These are phyloP conservation scores for Aureobasidium uvarum DNA, from an alignment of 2,329 filamentous ascomycete genomes.

Conservation along the genomic window DNA sequence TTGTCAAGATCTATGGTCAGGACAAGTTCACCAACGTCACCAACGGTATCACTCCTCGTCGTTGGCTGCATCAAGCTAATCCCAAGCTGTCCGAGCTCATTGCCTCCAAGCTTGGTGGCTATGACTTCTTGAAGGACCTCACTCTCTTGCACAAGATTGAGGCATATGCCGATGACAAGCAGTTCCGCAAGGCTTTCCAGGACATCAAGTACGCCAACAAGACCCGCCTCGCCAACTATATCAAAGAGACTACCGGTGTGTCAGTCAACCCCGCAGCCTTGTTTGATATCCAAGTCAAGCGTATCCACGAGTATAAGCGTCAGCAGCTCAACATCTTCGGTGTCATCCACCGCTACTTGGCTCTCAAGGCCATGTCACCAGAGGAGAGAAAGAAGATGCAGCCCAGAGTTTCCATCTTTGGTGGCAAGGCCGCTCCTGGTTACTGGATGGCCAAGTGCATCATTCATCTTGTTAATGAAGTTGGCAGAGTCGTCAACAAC, in stretches of 20 bases:
- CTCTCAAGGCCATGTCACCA: slow-evolving; percentile 78
- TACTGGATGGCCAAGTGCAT: slow-evolving; percentile 99
- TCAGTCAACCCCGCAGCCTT: slow-evolving; percentile 82
- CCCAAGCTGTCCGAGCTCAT: slow-evolving; percentile 89
- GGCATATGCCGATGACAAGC: slow-evolving; percentile 76
- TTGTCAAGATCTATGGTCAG: slow-evolving; percentile 88
- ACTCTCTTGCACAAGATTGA: slow-evolving; percentile 85
- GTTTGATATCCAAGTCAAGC: slow-evolving; percentile 98
- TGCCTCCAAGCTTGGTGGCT: slow-evolving; percentile 78
- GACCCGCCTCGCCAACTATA: slow-evolving; percentile 84
- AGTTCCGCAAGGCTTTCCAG: slow-evolving; percentile 90
- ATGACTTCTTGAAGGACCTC: slow-evolving; percentile 86
- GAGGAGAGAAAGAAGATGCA: slow-evolving; percentile 83
- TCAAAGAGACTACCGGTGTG: slow-evolving; percentile 76
- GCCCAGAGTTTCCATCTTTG: slow-evolving; percentile 92
- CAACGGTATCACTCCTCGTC: slow-evolving; percentile 92
- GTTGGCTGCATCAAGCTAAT: slow-evolving; percentile 98
- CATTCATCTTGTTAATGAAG: slow-evolving; percentile 93
- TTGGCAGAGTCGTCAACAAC: slow-evolving; percentile 85
- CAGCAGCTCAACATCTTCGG: slow-evolving; percentile 86
- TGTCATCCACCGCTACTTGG: slow-evolving; percentile 90
- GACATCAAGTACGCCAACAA: slow-evolving; percentile 98
- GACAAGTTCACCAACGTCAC: slow-evolving; percentile 99
- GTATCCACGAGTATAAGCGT: slow-evolving; percentile 98
- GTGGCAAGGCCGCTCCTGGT: slow-evolving; percentile 93